phyloP scores from a whole-genome alignment of 2,329 filamentous ascomycete genomes.

The Tolypocladium cylindrosporum region DNA sequence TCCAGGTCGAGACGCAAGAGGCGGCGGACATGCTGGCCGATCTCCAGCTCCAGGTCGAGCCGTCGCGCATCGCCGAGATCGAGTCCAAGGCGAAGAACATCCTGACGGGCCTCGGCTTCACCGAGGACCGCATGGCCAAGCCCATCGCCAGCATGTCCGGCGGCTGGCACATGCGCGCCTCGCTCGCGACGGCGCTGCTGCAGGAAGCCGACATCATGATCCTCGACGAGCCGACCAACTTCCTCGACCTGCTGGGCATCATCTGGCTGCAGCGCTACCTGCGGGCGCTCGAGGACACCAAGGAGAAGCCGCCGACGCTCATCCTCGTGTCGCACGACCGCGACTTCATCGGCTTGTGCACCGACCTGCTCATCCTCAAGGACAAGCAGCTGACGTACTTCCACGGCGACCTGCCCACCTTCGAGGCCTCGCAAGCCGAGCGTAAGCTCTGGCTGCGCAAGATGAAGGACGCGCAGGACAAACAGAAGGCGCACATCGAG shows the following conservation, averaged over 20 bases:
- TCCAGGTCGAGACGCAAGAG: slow-evolving; percentile 58
- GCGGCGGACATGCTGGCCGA: slow-evolving; percentile 61
- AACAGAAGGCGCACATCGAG: slow-evolving; percentile 71
- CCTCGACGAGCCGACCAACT: slow-evolving; percentile 82
- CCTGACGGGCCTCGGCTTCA: slow-evolving; percentile 62
- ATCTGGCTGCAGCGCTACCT: slow-evolving; percentile 77
- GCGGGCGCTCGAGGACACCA: slow-evolving; percentile 38
- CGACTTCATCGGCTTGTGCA: slow-evolving; percentile 68
- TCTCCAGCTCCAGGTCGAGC: slow-evolving; percentile 58
- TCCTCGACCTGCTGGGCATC: slow-evolving; percentile 71
- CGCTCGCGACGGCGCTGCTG: slow-evolving; percentile 55
- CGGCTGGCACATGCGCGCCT: slow-evolving; percentile 64
- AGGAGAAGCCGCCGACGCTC: slow-evolving; percentile 49
- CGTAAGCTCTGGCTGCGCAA: slow-evolving; percentile 57
- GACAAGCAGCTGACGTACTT: slow-evolving; percentile 66
- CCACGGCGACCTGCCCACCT: slow-evolving; percentile 62
- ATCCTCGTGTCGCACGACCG: slow-evolving; percentile 78
- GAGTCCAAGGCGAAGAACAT: slow-evolving; percentile 58
- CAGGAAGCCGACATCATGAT: slow-evolving; percentile 70
- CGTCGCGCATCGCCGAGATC: slow-evolving; percentile 51
- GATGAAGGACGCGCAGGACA: slow-evolving; percentile 76
- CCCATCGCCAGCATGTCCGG: slow-evolving; percentile 61
- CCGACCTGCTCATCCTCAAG: slow-evolving; percentile 66
- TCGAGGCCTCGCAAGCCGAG: slow-evolving; percentile 58
- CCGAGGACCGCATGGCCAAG: slow-evolving; percentile 47